Percentiles rank a stretch among this genome's conserved stretches.
phyloP scores from a whole-genome alignment of 2,329 filamentous ascomycete genomes.

The Thelonectria rubi region DNA sequence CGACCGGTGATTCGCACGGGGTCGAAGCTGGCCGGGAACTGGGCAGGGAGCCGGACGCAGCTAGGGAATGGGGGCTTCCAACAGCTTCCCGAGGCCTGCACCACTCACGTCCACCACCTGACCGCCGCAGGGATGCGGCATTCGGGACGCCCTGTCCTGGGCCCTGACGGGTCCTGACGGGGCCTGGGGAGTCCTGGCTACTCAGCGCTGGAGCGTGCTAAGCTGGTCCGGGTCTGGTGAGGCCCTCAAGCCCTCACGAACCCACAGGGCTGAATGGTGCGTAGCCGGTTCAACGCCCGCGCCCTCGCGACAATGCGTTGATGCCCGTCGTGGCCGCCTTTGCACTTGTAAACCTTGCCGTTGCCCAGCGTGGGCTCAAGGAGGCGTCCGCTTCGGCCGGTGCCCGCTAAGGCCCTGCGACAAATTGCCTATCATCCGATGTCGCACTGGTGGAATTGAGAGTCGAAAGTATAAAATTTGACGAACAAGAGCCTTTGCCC shows the following conservation, averaged over 20 bases:
- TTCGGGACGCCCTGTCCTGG: neutral
- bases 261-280: conserved; percentile 40
- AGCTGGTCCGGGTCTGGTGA: neutral
- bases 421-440: conserved; percentile 9
- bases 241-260: conserved; percentile 2
- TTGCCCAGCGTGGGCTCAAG: neutral
- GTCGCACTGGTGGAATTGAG: neutral
- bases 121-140: conserved; percentile 5
- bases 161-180: neutral
- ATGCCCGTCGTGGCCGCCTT: too few species aligned
- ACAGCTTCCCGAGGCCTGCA: conserved; percentile 31
- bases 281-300: neutral
- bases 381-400: neutral
- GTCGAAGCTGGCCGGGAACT: conserved; percentile 27
- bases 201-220: neutral
- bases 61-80: conserved; percentile 32
- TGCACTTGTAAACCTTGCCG: conserved; percentile 16
- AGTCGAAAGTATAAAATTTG: neutral
- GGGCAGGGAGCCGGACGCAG: conserved; percentile 33
- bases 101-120: conserved; percentile 22
- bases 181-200: neutral
- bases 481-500: neutral
- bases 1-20: conserved; percentile 36
- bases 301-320: neutral
- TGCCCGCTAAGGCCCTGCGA: conserved; percentile 5